Evolutionary conservation across 1,139 yeast species (phyloP).

Genomic region (Candida pseudocylindracea): DNA sequence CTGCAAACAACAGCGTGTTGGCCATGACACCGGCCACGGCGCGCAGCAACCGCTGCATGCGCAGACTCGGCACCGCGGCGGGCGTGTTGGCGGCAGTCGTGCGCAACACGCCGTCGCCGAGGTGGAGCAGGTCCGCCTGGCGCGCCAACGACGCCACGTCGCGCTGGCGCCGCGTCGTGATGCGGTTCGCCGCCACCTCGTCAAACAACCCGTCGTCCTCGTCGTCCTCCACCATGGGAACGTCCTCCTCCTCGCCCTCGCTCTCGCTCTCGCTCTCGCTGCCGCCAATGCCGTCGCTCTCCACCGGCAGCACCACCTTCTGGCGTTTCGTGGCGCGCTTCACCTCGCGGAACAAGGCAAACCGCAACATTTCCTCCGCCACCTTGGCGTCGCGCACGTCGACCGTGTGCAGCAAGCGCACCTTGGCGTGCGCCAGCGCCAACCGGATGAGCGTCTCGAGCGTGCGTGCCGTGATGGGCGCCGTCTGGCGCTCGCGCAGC

Average conservation of each 20-base stretch:
- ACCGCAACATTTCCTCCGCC: constrained; percentile 72
- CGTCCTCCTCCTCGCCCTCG: constrained; percentile 3
- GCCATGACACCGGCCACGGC: constrained; percentile 23
- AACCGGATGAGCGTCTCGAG: constrained; percentile 89
- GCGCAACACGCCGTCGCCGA: constrained; percentile 1
- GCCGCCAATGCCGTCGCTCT: constrained; percentile 2
- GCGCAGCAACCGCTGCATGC: constrained; percentile 10
- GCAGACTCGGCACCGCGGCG: constrained; percentile 3
- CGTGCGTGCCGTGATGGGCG: constrained; percentile 97
- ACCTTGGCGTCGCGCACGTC: constrained; percentile 63
- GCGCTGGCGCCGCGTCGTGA: not conserved
- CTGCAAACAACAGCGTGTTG: constrained; percentile 18
- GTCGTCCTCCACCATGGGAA: constrained; percentile 3
- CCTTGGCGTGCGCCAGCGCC: constrained; percentile 93
- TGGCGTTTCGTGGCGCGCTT: constrained; percentile 15
- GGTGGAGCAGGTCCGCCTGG: constrained; percentile 9
- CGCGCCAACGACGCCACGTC: constrained; percentile 5
- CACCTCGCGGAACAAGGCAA: constrained; percentile 68
- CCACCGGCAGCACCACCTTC: constrained; percentile 6
- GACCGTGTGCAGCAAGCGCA: constrained; percentile 56
- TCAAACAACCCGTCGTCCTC: constrained; percentile 5
- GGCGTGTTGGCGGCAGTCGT: not conserved
- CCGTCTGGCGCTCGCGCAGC: constrained; percentile 55
- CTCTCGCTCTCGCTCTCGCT: constrained; percentile 3
- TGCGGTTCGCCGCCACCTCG: constrained; percentile 6